Conservation (phyloP, 225 moss, liverwort and hornwort species). For the Physcomitrellopsis africana region DNA sequence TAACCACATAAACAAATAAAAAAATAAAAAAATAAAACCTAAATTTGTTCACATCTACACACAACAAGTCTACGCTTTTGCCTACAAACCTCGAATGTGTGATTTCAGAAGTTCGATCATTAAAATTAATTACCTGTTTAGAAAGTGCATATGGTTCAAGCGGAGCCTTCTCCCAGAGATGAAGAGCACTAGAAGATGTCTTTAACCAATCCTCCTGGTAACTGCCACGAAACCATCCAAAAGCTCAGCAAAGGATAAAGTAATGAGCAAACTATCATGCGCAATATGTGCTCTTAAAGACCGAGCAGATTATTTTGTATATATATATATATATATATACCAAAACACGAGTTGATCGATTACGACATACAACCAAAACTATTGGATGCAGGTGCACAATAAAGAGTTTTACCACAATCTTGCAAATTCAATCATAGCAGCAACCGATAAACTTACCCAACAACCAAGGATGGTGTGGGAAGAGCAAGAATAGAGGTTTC, state of each 20-base stretch:
- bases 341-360: too few species aligned
- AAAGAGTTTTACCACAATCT: not conserved
- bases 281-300: not conserved
- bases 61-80: not conserved
- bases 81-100: slow-evolving; percentile 5
- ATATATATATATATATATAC: too few species aligned
- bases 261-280: slow-evolving; percentile 15
- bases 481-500: slow-evolving; percentile 74
- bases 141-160: slow-evolving; percentile 88
- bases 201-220: slow-evolving; percentile 99
- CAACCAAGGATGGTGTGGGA: slow-evolving; percentile 80
- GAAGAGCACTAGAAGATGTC: slow-evolving; percentile 80
- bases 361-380: too few species aligned
- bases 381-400: too few species aligned
- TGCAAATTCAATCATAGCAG: slow-evolving; percentile 18
- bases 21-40: too few species aligned
- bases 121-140: slow-evolving; percentile 67
- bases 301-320: not conserved
- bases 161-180: slow-evolving; percentile 95
- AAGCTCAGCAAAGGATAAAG: slow-evolving; percentile 21
- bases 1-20: too few species aligned
- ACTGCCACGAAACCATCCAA: slow-evolving; percentile 42
- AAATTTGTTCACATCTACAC: not conserved
- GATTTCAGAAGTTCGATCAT: not conserved
- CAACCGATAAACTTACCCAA: slow-evolving; percentile 68